Base-by-base conservation (phyloP, 371 early-diverging fungal genomes). In the Fennellomyces sp. region DNA sequence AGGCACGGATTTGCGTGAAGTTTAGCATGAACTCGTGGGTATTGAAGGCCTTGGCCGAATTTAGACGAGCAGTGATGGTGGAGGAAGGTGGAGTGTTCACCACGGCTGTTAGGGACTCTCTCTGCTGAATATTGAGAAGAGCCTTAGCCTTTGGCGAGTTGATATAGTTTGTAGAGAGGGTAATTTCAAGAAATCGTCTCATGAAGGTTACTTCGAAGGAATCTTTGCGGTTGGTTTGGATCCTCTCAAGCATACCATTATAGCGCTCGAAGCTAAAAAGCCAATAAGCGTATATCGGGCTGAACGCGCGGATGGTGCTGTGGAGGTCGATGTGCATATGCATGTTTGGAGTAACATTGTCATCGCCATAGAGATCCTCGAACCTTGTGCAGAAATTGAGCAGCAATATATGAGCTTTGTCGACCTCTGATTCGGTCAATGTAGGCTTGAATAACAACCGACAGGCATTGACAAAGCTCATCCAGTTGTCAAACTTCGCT, bases 391-490 rank as follows among this genome's bases (percentile, higher is more conserved):
- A 50, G 23, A 50, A 50, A 8, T 5, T 50, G 10, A 50, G 10
- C 23, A 50, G 51, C 5, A 26, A 29, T 5, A 39, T 5, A 27
- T 56, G 38, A 3, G 56, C 56, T 36, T 41, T 25, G 17, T 19
- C 21, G 26, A 38, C 29, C 6, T 38, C 38, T n/a, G 3, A n/a
- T 11, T 10, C 5, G 25, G 23, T 25, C 11, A 56, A 6, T 12
- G 56, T 39, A 12, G 56, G 56, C 21, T 11, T 33, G 19, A 19
- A n/a, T 5, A 56, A 11, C 38, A 56, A 28, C 3, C 21, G 41
- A 29, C 48, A 57, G 10, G 58, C 58, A 29, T 48, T 45, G 15
- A 57, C 58, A 29, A 47, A 57, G 2, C 10, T 3, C 41, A 57
- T 39, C 58, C 48, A 57, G 28, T 57, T 42, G 6, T 26, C 6